phyloP scores from a whole-genome alignment of 805 yeast species.

The Saccharomycopsis schoenii region DNA sequence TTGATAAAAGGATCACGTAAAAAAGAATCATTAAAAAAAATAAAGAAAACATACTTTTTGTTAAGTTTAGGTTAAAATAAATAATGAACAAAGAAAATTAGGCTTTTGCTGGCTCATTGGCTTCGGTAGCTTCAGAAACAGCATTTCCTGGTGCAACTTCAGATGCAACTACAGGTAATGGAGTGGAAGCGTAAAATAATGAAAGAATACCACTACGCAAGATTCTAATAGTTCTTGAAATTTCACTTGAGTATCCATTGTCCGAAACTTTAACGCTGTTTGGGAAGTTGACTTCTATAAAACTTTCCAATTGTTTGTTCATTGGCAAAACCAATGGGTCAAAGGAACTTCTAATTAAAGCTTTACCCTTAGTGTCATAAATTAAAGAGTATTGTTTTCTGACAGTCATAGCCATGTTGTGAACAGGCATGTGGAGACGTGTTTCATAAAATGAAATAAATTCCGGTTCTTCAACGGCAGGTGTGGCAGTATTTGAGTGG shows the following conservation, averaged over 20 bases:
- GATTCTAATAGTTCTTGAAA: constrained; percentile 35
- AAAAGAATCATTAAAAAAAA: too few species aligned
- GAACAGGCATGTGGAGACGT: constrained; percentile 9
- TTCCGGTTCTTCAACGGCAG: background rate
- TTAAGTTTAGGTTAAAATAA: background rate
- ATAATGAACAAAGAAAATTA: background rate
- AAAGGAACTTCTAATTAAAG: constrained; percentile 48
- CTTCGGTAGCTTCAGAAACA: background rate
- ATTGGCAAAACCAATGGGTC: constrained; percentile 57
- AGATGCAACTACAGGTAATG: background rate
- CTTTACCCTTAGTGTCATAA: constrained; percentile 52
- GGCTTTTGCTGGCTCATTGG: background rate
- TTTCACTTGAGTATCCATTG: constrained; percentile 44
- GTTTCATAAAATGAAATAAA: constrained; percentile 2
- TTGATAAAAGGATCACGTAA: too few species aligned
- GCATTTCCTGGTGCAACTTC: background rate
- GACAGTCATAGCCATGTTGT: constrained; percentile 1
- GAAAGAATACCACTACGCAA: background rate
- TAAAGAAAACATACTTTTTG: too few species aligned
- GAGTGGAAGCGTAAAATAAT: background rate
- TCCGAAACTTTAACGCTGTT: constrained; percentile 32
- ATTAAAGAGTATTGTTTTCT: constrained; percentile 20
- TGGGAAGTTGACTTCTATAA: constrained; percentile 38
- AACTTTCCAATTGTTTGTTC: constrained; percentile 41
- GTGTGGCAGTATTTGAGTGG: background rate